A percentile compares a stretch with the other conserved stretches of the same genome.
Conservation (phyloP, 768 basidiomycete genomes). For the Mycena metata region DNA sequence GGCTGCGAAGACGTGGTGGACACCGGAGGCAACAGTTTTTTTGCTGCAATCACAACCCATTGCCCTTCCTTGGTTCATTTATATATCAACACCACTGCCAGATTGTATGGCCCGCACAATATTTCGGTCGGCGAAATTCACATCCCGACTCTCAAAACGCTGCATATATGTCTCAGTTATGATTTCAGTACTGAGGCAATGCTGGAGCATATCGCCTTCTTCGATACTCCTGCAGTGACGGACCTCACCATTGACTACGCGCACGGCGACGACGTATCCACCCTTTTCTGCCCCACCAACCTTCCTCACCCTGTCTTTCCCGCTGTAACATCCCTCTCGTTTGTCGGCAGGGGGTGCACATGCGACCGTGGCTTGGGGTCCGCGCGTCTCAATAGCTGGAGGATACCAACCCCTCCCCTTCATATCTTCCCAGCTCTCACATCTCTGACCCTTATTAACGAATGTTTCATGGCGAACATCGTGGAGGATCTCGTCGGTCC, state of each 20-base stretch:
- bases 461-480: conserved; percentile 2
- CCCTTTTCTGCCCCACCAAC: neutral
- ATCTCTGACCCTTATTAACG: conserved; percentile 5
- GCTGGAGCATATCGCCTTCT: neutral
- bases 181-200: neutral
- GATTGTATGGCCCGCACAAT: too few relatives aligned
- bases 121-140: neutral
- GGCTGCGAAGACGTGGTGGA: neutral
- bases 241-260: neutral
- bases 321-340: conserved; percentile 11
- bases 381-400: too few relatives aligned
- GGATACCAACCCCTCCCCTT: neutral
- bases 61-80: neutral
- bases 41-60: neutral
- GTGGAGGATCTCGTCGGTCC: neutral
- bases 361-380: neutral
- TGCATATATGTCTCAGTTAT: neutral
- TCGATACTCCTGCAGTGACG: conserved; percentile 2
- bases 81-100: neutral
- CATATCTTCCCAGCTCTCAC: conserved; percentile 6
- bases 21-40: neutral
- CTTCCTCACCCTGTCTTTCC: neutral
- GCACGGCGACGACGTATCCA: conserved; percentile 1
- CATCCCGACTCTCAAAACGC: conserved; percentile 6
- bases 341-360: neutral